Base-by-base conservation (phyloP, 1,284 basidiomycete genomes). In the Mycena sp. region DNA sequence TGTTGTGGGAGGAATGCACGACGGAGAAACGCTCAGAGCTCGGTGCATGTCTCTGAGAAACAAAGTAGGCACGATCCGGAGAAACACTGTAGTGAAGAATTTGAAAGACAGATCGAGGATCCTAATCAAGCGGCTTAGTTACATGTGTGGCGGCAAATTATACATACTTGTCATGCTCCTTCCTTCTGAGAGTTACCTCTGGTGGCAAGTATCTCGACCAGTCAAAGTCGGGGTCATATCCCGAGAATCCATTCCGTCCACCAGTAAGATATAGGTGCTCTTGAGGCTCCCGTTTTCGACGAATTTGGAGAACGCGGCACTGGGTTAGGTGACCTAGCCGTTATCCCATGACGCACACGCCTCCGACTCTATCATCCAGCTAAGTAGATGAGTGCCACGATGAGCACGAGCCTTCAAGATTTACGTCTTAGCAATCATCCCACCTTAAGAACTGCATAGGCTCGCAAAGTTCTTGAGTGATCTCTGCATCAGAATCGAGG, bases 41-140 rank as follows among this genome's bases (percentile, higher is more conserved):
- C 83, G 72, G 71, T 83, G 78, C 85, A 89, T 87, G 69, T 89
- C 87, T 26, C 83, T 78, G 4, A 87, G 74, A 72, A 89, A 89
- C n/a, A 86, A 78, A 38, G 76, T 77, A 4, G 82, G 81, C 0
- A 83, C 77, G 30, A 83, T 76, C 4, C 82, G 78, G n/a, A 83
- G 75, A 65, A 84, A 84, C 87, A 87, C 90, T 4, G 80, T 81
- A 6, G 83, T 83, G 74, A 85, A 85, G 73, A 87, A 88, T 63
- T 84, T 84, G 80, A 89, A 88, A 25, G 84, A 72, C 6, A 87
- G 77, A 50, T 85, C 82, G 41, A 90, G 80, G 2, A 88, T 75
- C 61, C 81, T 82, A 60, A 21, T 32, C 32, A 52, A 44, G 11
- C 26, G 32, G 14, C 9, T 54, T 14, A 35, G 38, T 26, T 26